A percentile compares a stretch with the other conserved stretches of the same genome.
Evolutionary conservation across 306 rosid species (phyloP).

Genomic region (Malus domestica): DNA sequence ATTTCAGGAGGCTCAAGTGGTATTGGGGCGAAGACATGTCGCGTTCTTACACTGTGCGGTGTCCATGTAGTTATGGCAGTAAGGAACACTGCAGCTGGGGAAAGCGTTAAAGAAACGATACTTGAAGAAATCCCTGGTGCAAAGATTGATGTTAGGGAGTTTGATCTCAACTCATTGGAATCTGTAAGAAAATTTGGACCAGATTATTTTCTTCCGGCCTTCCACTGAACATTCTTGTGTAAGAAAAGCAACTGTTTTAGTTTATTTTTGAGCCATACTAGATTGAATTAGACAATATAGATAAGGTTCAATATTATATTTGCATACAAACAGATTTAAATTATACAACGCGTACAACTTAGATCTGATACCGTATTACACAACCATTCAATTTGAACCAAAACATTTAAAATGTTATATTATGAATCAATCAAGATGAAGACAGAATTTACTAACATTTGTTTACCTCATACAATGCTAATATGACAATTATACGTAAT

Average conservation of each 20-base stretch:
- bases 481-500: too few species aligned
- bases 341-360: too few species aligned
- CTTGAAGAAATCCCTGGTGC: constrained; percentile 48
- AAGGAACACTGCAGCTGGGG: constrained; percentile 50
- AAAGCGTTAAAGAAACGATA: constrained; percentile 38
- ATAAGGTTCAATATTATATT: too few species aligned
- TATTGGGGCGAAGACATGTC: constrained; percentile 55
- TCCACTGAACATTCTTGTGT: constrained; percentile 76
- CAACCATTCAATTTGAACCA: too few species aligned
- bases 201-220: constrained; percentile 46
- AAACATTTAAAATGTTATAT: too few species aligned
- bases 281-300: too few species aligned
- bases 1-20: constrained; percentile 73
- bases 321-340: too few species aligned
- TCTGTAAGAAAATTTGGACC: constrained; percentile 57
- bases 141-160: constrained; percentile 52
- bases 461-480: too few species aligned
- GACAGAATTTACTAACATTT: too few species aligned
- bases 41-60: constrained; percentile 73
- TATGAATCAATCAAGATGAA: too few species aligned
- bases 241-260: constrained; percentile 22
- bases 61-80: constrained; percentile 68
- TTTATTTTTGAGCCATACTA: too few species aligned
- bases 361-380: too few species aligned
- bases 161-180: constrained; percentile 59